These are phyloP conservation scores for Tetracladium setigerum DNA, from an alignment of 495 filamentous ascomycete genomes.

Conservation along the genomic window DNA sequence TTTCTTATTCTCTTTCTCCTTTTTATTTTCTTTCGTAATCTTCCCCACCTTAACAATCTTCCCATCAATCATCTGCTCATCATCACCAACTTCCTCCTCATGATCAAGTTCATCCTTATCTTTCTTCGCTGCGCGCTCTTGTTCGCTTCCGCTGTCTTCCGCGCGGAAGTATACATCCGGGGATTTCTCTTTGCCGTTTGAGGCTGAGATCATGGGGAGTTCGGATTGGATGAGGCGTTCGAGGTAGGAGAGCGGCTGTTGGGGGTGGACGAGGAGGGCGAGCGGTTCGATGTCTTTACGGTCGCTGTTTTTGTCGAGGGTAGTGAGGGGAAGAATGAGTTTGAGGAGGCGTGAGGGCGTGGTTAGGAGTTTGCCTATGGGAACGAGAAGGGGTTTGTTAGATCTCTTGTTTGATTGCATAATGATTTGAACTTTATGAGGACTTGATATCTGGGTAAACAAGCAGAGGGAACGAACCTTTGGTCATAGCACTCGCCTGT, in stretches of 20 bases:
- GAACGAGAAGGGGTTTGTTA: not conserved
- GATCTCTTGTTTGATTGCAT: constrained; percentile 5
- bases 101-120: constrained; percentile 24
- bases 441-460: constrained; percentile 31
- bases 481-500: constrained; percentile 22
- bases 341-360: constrained; percentile 88
- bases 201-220: constrained; percentile 58
- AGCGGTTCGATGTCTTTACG: constrained; percentile 68
- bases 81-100: constrained; percentile 20
- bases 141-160: constrained; percentile 59
- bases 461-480: constrained; percentile 22
- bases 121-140: constrained; percentile 27
- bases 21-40: constrained; percentile 23
- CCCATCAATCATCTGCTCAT: constrained; percentile 43
- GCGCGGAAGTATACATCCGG: constrained; percentile 76
- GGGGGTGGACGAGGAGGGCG: constrained; percentile 82
- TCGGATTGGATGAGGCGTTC: constrained; percentile 88
- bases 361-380: constrained; percentile 77
- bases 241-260: constrained; percentile 88
- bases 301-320: constrained; percentile 38
- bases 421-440: constrained; percentile 50
- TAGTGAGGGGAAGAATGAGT: constrained; percentile 73
- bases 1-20: constrained; percentile 19
- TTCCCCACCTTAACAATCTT: constrained; percentile 39
- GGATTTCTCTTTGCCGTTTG: constrained; percentile 53